Conservation (phyloP, 805 yeast species). For the Candida insectorum region DNA sequence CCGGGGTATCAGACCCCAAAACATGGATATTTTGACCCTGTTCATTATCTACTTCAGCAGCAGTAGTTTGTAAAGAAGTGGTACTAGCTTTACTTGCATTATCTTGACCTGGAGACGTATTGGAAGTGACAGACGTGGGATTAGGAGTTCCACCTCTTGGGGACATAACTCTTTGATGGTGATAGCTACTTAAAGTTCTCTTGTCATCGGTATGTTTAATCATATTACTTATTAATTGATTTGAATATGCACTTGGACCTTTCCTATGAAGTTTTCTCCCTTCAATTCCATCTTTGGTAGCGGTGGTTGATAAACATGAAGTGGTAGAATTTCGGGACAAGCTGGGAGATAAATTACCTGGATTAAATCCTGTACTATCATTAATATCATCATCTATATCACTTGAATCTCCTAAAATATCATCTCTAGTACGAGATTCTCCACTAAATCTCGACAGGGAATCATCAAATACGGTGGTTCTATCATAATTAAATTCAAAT, state of each 20-base stretch:
- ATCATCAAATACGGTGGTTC: conserved; percentile 4
- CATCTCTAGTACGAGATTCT: conserved; percentile 17
- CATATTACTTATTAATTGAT: conserved; percentile 21
- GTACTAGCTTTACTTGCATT: conserved; percentile 11
- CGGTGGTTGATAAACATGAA: conserved; percentile 68
- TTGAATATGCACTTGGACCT: conserved; percentile 35
- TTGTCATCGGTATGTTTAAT: conserved; percentile 7
- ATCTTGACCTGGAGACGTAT: too few species aligned
- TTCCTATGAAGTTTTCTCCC: conserved; percentile 53
- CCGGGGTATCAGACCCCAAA: neutral
- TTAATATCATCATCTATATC: too few species aligned
- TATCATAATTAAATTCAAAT: conserved; percentile 9
- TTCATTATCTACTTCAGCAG: conserved; percentile 27
- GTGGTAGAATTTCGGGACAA: conserved; percentile 59
- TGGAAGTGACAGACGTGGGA: neutral
- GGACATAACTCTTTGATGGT: neutral
- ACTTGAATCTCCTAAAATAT: conserved; percentile 9
- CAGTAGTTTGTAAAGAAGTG: conserved; percentile 21
- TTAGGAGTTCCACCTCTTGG: neutral
- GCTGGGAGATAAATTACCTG: conserved; percentile 44
- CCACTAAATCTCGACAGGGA: conserved; percentile 8
- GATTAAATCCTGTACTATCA: neutral
- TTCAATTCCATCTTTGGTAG: conserved; percentile 72
- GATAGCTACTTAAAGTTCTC: neutral
- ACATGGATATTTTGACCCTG: conserved; percentile 18